phyloP scores from a whole-genome alignment of 495 filamentous ascomycete genomes.

The Penicillium riverlandense region DNA sequence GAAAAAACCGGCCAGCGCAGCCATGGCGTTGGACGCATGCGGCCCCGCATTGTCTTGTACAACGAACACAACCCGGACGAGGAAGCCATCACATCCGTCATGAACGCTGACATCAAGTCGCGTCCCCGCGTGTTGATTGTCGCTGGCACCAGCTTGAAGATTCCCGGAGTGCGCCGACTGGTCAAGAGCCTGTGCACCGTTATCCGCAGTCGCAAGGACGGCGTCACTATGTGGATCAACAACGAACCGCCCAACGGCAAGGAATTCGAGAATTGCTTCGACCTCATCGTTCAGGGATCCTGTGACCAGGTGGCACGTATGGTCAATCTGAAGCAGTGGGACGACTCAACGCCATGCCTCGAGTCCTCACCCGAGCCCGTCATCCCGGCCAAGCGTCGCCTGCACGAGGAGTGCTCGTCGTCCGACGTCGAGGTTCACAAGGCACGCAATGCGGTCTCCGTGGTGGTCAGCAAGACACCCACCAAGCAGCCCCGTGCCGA shows the following conservation, averaged over 20 bases:
- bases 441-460: constrained; percentile 19
- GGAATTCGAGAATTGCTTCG: constrained; percentile 88
- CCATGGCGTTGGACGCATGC: constrained; percentile 84
- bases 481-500: constrained; percentile 26
- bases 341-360: constrained; percentile 39
- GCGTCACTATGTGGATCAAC: constrained; percentile 94
- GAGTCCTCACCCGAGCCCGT: constrained; percentile 15
- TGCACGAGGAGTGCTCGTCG: constrained; percentile 27
- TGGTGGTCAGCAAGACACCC: constrained; percentile 33
- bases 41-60: constrained; percentile 92
- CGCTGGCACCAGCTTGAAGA: constrained; percentile 90
- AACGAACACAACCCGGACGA: constrained; percentile 96
- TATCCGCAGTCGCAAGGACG: constrained; percentile 71
- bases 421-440: constrained; percentile 34
- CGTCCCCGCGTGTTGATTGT: constrained; percentile 89
- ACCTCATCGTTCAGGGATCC: constrained; percentile 77
- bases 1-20: constrained; percentile 80
- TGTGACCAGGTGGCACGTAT: constrained; percentile 81
- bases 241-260: constrained; percentile 72
- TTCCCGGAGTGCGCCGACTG: constrained; percentile 83
- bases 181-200: constrained; percentile 84
- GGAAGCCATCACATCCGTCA: constrained; percentile 88
- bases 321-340: constrained; percentile 67
- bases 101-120: constrained; percentile 72
- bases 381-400: constrained; percentile 3